Evolutionary conservation across 2,329 filamentous ascomycete genomes (phyloP).

Genomic region (Hyphodiscus sp.): DNA sequence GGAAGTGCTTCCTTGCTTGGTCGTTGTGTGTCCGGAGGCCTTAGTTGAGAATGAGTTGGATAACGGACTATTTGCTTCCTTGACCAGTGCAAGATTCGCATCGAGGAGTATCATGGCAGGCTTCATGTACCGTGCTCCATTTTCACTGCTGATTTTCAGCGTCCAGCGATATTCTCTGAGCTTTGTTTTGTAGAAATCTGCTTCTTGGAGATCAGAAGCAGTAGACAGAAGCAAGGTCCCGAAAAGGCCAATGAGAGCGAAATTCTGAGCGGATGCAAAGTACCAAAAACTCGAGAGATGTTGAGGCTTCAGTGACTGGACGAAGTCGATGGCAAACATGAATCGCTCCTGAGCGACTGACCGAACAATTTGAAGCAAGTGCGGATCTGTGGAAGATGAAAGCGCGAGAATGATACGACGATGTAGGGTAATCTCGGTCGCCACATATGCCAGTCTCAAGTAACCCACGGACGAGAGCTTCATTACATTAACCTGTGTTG

Average conservation of each 20-base stretch:
- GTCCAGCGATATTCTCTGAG: slow-evolving; percentile 25
- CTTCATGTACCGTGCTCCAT: slow-evolving; percentile 23
- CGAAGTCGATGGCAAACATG: slow-evolving; percentile 35
- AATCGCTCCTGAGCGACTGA: slow-evolving; percentile 35
- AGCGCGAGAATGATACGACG: slow-evolving; percentile 42
- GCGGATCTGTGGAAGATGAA: slow-evolving; percentile 21
- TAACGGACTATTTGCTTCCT: slow-evolving; percentile 4
- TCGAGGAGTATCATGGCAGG: slow-evolving; percentile 22
- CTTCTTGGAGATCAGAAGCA: slow-evolving; percentile 18
- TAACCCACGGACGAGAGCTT: slow-evolving; percentile 39
- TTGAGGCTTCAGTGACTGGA: slow-evolving; percentile 38
- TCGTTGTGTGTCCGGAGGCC: background rate
- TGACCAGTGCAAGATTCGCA: slow-evolving; percentile 20
- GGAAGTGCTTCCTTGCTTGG: slow-evolving; percentile 4
- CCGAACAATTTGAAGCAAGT: slow-evolving; percentile 20
- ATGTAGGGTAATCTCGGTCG: slow-evolving; percentile 45
- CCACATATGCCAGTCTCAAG: slow-evolving; percentile 45
- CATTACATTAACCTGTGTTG: slow-evolving; percentile 29
- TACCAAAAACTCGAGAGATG: slow-evolving; percentile 42
- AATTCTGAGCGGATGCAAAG: slow-evolving; percentile 38
- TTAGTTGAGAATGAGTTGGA: background rate
- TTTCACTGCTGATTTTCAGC: slow-evolving; percentile 25
- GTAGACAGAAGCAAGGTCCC: slow-evolving; percentile 32
- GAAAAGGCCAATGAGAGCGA: slow-evolving; percentile 37
- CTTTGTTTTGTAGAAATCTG: slow-evolving; percentile 20